Evolutionary conservation across 225 moss, liverwort and hornwort species (phyloP).

Genomic region (Bryoerythrophyllum caledonicum): DNA sequence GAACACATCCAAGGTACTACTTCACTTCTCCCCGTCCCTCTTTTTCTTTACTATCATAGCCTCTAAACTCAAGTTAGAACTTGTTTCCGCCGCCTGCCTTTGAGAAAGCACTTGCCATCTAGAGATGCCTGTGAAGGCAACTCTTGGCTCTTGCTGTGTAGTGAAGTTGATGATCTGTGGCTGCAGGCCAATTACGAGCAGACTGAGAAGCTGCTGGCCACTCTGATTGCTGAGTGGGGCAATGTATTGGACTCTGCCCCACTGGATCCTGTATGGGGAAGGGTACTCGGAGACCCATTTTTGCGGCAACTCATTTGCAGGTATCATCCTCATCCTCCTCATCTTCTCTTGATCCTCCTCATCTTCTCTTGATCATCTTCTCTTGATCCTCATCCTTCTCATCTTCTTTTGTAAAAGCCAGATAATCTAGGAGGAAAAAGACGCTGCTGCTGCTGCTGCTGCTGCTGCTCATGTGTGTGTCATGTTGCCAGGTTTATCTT

Average conservation of each 20-base stretch:
- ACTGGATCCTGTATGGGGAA: slow-evolving; percentile 51
- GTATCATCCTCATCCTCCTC: slow-evolving; percentile 31
- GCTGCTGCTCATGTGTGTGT: no score
- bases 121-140: not conserved
- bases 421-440: no score
- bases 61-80: no score
- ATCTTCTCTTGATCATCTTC: no score
- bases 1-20: slow-evolving; percentile 55
- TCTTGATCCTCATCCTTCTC: no score
- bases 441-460: no score
- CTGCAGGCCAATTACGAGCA: slow-evolving; percentile 65
- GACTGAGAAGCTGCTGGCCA: slow-evolving; percentile 67
- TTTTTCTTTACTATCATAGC: not conserved
- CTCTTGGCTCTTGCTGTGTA: slow-evolving; percentile 12
- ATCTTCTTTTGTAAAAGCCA: no score
- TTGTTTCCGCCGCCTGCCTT: no score
- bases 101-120: no score
- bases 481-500: slow-evolving; percentile 68
- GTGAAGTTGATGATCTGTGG: no score
- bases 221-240: slow-evolving; percentile 59
- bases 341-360: no score
- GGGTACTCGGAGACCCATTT: slow-evolving; percentile 61
- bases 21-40: not conserved
- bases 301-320: slow-evolving; percentile 61
- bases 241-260: slow-evolving; percentile 45